These are phyloP conservation scores for Zelopaecilomyces penicillatus DNA, from an alignment of 2,329 filamentous ascomycete genomes.

Conservation along the genomic window DNA sequence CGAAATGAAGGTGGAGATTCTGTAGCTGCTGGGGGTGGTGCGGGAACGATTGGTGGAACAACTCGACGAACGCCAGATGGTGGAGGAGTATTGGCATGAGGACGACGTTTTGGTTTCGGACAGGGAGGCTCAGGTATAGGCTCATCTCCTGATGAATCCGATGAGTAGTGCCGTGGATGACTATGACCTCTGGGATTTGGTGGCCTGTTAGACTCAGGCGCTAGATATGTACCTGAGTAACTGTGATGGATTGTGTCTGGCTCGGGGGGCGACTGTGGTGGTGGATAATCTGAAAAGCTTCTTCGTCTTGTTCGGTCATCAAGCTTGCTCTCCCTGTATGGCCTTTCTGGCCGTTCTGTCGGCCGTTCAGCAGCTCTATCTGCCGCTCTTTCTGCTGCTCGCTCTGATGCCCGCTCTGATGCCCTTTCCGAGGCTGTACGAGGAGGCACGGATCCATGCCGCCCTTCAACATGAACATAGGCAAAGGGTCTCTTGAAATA, in stretches of 20 bases:
- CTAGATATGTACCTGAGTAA: conserved; percentile 24
- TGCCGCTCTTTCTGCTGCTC: neutral
- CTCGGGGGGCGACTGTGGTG: conserved; percentile 22
- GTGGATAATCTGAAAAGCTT: conserved; percentile 44
- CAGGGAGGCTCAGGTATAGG: conserved; percentile 12
- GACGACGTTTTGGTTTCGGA: conserved; percentile 19
- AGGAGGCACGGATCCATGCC: conserved; percentile 13
- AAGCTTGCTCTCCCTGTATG: conserved; percentile 28
- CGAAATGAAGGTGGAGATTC: conserved; percentile 19
- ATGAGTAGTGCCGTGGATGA: conserved; percentile 37
- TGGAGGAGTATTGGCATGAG: conserved; percentile 19
- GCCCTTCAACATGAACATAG: conserved; percentile 34
- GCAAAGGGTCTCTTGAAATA: conserved; percentile 27
- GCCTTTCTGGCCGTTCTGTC: conserved; percentile 25
- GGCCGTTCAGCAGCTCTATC: conserved; percentile 12
- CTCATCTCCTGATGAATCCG: conserved; percentile 35
- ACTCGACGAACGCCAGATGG: conserved; percentile 26
- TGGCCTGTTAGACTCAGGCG: conserved; percentile 24
- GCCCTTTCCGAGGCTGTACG: neutral
- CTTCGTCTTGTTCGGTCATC: conserved; percentile 36
- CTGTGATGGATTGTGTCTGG: conserved; percentile 19
- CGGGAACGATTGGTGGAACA: conserved; percentile 19
- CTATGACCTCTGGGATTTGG: conserved; percentile 36
- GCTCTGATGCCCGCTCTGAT: neutral
- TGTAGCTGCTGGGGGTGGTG: conserved; percentile 19